Evolutionary conservation across 768 basidiomycete species (phyloP).

Genomic region (Baorangia bicolor): DNA sequence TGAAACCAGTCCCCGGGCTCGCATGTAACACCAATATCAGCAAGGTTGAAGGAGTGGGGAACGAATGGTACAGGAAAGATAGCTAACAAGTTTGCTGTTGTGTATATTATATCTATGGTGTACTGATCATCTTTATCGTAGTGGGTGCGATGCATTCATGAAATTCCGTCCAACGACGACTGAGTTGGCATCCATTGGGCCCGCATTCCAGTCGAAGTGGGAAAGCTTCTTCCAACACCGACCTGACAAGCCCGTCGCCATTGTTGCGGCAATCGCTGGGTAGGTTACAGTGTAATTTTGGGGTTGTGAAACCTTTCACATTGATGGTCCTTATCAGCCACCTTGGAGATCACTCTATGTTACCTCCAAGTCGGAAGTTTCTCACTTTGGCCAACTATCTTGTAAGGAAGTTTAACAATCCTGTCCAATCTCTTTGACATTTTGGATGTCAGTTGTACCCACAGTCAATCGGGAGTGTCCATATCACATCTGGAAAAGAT

Average conservation of each 20-base stretch:
- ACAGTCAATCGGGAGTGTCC: constrained; percentile 41
- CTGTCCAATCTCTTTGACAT: neutral
- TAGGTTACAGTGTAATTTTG: constrained; percentile 11
- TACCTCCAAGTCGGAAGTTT: constrained; percentile 23
- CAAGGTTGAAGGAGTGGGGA: constrained; percentile 31
- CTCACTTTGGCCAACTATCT: constrained; percentile 32
- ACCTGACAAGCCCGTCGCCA: too few species aligned
- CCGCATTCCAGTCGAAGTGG: too few species aligned
- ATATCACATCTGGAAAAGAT: too few species aligned
- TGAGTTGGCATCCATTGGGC: too few species aligned
- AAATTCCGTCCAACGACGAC: constrained; percentile 33
- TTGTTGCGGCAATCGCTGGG: too few species aligned
- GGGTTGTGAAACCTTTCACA: neutral
- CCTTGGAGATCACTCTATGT: constrained; percentile 19
- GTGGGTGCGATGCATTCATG: constrained; percentile 15
- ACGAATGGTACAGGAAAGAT: constrained; percentile 44
- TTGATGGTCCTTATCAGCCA: constrained; percentile 13
- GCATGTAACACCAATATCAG: constrained; percentile 12
- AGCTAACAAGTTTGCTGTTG: constrained; percentile 49
- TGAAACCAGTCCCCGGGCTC: constrained; percentile 1
- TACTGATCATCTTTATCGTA: neutral
- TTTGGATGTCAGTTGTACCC: constrained; percentile 38
- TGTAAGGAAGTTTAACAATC: constrained; percentile 19
- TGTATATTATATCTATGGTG: neutral
- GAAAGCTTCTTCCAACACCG: too few species aligned